phyloP scores from a whole-genome alignment of 306 rosid species.

The Prinsepia uniflora region DNA sequence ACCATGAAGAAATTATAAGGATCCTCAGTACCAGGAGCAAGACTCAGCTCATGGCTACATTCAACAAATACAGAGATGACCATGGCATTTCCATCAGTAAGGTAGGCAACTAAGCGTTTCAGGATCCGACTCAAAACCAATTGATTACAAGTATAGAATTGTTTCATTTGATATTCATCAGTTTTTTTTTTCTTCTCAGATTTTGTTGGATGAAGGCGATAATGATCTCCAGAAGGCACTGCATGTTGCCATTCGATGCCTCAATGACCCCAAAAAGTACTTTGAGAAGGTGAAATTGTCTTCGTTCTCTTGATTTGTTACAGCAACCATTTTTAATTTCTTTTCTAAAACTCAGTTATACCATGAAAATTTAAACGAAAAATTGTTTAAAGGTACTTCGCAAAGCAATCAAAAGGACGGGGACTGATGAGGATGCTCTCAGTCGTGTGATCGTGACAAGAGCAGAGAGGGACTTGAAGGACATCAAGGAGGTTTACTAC shows the following conservation, averaged over 20 bases:
- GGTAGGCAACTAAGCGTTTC: conserved; percentile 26
- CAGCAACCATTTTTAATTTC: not conserved
- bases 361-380: not conserved
- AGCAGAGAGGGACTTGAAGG: conserved; percentile 74
- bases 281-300: conserved; percentile 56
- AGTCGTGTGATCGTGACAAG: conserved; percentile 71
- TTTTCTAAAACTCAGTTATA: not conserved
- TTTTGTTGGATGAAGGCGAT: conserved; percentile 44
- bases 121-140: not conserved
- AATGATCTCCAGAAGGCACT: conserved; percentile 49
- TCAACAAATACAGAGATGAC: conserved; percentile 66
- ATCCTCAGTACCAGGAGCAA: conserved; percentile 69
- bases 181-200: conserved; percentile 26
- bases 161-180: not conserved
- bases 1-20: conserved; percentile 61
- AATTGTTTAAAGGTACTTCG: conserved; percentile 41
- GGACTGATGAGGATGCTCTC: conserved; percentile 71
- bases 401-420: conserved; percentile 47
- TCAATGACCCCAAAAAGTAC: conserved; percentile 58
- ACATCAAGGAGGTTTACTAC: conserved; percentile 60
- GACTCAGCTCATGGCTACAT: conserved; percentile 63
- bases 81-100: conserved; percentile 57
- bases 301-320: not conserved
- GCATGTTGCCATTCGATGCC: conserved; percentile 48
- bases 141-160: not conserved